phyloP scores from a whole-genome alignment of 257 asterid species.

The Capsicum baccatum region DNA sequence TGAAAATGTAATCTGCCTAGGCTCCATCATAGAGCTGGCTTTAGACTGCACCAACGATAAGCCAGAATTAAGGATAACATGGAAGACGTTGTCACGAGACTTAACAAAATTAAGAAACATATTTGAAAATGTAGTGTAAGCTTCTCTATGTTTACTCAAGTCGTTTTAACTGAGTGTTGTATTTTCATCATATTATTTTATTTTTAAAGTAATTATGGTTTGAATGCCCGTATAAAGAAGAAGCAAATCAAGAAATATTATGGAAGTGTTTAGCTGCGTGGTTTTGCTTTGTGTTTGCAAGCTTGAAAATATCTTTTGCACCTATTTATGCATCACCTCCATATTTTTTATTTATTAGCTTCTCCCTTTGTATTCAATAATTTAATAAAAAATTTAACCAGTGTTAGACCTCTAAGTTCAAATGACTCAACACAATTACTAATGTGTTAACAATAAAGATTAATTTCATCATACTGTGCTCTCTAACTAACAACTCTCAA shows the following conservation, averaged over 20 bases:
- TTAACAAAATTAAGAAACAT: neutral
- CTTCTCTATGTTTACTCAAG: neutral
- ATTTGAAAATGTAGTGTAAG: neutral
- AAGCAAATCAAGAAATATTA: neutral
- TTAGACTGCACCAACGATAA: neutral
- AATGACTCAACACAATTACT: neutral
- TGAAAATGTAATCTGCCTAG: neutral
- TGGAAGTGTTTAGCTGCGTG: neutral
- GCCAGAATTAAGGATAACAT: constrained; percentile 16
- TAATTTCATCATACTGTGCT: too few species aligned
- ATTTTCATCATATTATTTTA: neutral
- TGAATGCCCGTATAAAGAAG: neutral
- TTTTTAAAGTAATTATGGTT: neutral
- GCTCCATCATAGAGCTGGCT: neutral
- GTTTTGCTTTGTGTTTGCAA: neutral
- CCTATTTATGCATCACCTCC: neutral
- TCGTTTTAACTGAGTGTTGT: neutral
- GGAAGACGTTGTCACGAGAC: neutral
- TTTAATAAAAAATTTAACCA: too few species aligned
- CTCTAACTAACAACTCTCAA: too few species aligned
- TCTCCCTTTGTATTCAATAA: too few species aligned
- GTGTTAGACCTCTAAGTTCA: neutral
- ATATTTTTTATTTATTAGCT: too few species aligned
- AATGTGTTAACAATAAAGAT: neutral
- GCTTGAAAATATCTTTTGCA: neutral